A percentile compares a stretch with the other conserved stretches of the same genome.
phyloP scores from a whole-genome alignment of 129 eudicot genomes.

The Lonicera japonica region DNA sequence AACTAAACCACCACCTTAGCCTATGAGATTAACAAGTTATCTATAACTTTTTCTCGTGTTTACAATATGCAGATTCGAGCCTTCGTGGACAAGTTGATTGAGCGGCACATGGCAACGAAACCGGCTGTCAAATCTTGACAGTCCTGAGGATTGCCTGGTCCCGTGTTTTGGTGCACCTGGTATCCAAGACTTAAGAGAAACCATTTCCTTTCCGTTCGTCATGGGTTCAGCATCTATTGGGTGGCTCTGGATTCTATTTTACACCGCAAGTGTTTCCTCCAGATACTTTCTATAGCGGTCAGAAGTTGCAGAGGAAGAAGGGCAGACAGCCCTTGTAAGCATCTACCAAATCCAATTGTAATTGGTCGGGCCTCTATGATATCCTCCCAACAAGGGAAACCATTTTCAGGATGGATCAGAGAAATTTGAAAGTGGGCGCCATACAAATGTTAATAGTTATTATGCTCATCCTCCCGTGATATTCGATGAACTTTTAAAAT shows the following conservation, averaged over 20 bases:
- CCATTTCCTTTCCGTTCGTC: neutral
- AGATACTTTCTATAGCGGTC: neutral
- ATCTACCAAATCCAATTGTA: conserved; percentile 7
- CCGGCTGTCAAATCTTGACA: conserved; percentile 49
- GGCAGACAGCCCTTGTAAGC: conserved; percentile 16
- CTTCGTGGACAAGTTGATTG: conserved; percentile 86
- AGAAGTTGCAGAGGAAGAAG: conserved; percentile 18
- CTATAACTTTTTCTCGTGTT: neutral
- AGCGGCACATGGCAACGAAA: conserved; percentile 68
- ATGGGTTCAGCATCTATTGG: neutral
- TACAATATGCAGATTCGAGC: conserved; percentile 71
- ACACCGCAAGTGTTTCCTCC: neutral
- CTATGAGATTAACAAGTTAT: no score
- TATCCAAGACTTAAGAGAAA: neutral
- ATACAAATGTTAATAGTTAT: conserved; percentile 13
- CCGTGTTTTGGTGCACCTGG: conserved; percentile 5
- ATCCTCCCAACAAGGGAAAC: conserved; percentile 8
- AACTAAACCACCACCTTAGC: no score
- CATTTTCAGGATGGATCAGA: conserved; percentile 5
- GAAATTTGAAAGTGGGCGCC: conserved; percentile 8
- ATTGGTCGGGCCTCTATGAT: conserved; percentile 1
- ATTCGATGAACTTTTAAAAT: conserved; percentile 16
- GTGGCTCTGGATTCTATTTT: conserved; percentile 11
- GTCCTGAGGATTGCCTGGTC: conserved; percentile 16
- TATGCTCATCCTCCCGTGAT: conserved; percentile 18